phyloP scores from a whole-genome alignment of 768 basidiomycete genomes.

The Suillus cothurnatus region DNA sequence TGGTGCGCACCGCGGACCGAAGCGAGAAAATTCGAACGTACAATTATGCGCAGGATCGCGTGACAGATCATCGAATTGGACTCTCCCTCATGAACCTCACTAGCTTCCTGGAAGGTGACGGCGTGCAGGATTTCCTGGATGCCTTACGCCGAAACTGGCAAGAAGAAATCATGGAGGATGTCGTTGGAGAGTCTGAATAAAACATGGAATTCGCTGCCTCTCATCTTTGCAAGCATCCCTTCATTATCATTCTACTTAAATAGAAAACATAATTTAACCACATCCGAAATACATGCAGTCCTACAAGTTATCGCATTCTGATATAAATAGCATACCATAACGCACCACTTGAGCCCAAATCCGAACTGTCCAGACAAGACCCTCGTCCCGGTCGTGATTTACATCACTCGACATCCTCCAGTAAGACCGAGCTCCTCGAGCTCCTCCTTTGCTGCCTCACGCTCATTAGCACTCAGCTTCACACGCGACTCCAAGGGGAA shows the following conservation, averaged over 20 bases:
- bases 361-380: background rate
- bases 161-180: slow-evolving; percentile 57
- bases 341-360: too few relatives aligned
- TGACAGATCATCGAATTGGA: slow-evolving; percentile 91
- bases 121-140: slow-evolving; percentile 56
- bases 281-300: background rate
- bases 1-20: slow-evolving; percentile 82
- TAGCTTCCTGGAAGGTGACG: slow-evolving; percentile 68
- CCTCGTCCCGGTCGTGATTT: background rate
- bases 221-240: background rate
- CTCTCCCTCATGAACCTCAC: slow-evolving; percentile 69
- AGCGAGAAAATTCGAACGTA: slow-evolving; percentile 97
- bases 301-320: background rate
- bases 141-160: slow-evolving; percentile 58
- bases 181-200: slow-evolving; percentile 33
- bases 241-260: slow-evolving; percentile 10
- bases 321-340: background rate
- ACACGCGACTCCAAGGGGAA: slow-evolving; percentile 81
- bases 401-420: slow-evolving; percentile 45
- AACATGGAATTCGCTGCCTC: background rate
- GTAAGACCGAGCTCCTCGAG: slow-evolving; percentile 62
- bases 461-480: slow-evolving; percentile 76
- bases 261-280: background rate
- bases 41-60: slow-evolving; percentile 90
- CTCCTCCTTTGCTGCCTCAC: slow-evolving; percentile 72